Percentiles rank a stretch among this genome's conserved stretches.
These are phyloP conservation scores for Wickerhamomyces chaumierensis DNA, from an alignment of 805 yeast genomes.

Conservation along the genomic window DNA sequence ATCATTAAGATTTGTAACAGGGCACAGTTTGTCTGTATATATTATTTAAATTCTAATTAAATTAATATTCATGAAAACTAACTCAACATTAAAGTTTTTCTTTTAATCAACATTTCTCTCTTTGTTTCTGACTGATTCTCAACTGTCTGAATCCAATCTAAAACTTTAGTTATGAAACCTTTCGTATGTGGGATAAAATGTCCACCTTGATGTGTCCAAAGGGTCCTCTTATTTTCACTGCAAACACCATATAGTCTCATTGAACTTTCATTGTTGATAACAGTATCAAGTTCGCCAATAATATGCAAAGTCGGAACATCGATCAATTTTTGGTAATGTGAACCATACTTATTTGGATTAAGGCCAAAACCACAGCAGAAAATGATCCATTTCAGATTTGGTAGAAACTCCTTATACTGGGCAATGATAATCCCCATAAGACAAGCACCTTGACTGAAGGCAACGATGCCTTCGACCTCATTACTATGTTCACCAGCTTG, in stretches of 20 bases:
- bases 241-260: conserved; percentile 43
- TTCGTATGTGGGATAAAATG: conserved; percentile 89
- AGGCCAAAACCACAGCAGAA: conserved; percentile 56
- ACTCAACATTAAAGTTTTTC: too few species aligned
- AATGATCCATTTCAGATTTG: conserved; percentile 33
- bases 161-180: conserved; percentile 22
- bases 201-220: conserved; percentile 84
- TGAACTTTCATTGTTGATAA: conserved; percentile 65
- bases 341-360: conserved; percentile 17
- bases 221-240: conserved; percentile 27
- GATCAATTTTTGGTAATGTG: conserved; percentile 11
- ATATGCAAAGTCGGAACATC: conserved; percentile 49
- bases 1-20: too few species aligned
- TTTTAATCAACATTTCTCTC: too few species aligned
- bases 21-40: too few species aligned
- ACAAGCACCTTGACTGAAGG: conserved; percentile 93
- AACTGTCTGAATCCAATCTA: conserved; percentile 24
- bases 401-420: conserved; percentile 10
- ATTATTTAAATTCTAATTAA: too few species aligned
- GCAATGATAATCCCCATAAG: conserved; percentile 54
- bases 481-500: conserved; percentile 32
- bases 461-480: conserved; percentile 77
- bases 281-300: conserved; percentile 79
- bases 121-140: too few species aligned
- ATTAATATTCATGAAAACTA: too few species aligned